Base-by-base conservation (phyloP, 129 eudicot species). In the Chrysanthemum seticuspe region DNA sequence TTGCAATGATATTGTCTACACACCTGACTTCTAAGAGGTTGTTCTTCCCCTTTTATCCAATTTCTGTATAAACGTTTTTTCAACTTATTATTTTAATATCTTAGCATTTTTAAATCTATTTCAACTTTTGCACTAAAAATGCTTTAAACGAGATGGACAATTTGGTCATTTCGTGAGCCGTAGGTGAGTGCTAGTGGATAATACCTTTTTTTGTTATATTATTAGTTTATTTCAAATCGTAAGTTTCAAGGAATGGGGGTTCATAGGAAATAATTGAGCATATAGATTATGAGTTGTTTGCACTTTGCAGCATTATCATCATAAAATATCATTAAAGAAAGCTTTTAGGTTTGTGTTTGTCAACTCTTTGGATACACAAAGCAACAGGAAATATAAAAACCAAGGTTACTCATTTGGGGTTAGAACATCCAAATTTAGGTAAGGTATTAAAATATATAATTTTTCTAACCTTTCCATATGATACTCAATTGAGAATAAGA, bases 161-260 rank as follows among this genome's bases (percentile, higher is more conserved):
- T 74, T 52, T 74, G 71, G 78, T 62, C 34, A 65, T 29, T 74
- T 51, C 1, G 6, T 13, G 40, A 50, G 70, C 10, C 50, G 13
- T 15, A 40, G 52, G 63, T 74, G 18, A 62, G 71, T 12, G 54
- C 13, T 55, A 55, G 64, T n/a, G 47, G 50, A 54, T 63, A 74
- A 74, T 74, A 52, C 40, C 23, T 1, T 63, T 18, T 7, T 51
- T 52, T 70, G 12, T 40, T n/a, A 13, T 50, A 14, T 64, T 2
- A 14, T 23, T 23, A 23, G 25, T 23, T 23, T 55, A n/a, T 34
- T 34, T 4, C 40, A 45, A 63, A 34, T 64, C 78, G 52, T 74
- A 74, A 63, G 54, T 34, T 74, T 74, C 64, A 74, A 74, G 78
- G 47, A 63, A 63, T 16, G 71, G 23, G 78, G 78, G 78, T 12